Conservation (phyloP, 2,329 filamentous ascomycete species). For the Fusarium goolgardi region DNA sequence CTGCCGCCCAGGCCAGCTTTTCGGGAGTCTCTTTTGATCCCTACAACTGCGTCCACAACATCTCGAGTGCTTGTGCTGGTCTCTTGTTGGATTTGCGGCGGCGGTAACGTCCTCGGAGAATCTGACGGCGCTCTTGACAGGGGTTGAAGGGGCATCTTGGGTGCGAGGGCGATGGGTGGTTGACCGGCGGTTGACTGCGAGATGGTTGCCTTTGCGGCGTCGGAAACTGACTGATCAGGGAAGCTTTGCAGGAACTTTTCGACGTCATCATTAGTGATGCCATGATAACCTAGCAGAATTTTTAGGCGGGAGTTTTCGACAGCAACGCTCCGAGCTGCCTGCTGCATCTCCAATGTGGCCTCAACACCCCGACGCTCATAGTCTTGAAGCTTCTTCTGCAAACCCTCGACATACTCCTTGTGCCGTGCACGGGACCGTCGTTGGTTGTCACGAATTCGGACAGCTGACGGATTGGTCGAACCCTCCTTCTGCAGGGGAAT, state of each 20-base stretch:
- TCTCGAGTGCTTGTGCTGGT: constrained; percentile 42
- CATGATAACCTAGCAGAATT: constrained; percentile 55
- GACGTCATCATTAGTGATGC: constrained; percentile 54
- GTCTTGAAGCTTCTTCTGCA: constrained; percentile 60
- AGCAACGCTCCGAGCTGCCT: constrained; percentile 61
- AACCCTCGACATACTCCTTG: constrained; percentile 61
- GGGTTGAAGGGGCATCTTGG: constrained; percentile 41
- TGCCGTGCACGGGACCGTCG: constrained; percentile 64
- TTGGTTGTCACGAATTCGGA: constrained; percentile 64
- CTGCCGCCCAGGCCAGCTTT: constrained; percentile 15
- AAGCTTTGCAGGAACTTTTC: constrained; percentile 55
- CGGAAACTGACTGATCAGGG: constrained; percentile 49
- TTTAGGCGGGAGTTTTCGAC: constrained; percentile 61
- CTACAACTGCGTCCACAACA: constrained; percentile 45
- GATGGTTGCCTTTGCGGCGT: constrained; percentile 46
- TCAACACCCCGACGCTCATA: constrained; percentile 61
- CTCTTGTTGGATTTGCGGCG: constrained; percentile 31
- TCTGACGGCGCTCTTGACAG: constrained; percentile 40
- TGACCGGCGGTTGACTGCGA: constrained; percentile 29
- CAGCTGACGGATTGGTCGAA: constrained; percentile 50
- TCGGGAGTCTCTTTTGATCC: constrained; percentile 43
- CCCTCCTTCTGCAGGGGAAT: constrained; percentile 43
- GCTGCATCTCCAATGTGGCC: constrained; percentile 66
- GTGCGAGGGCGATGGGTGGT: constrained; percentile 11
- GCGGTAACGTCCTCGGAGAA: constrained; percentile 24